phyloP scores from a whole-genome alignment of 108 stramenopile species.

The Seminavis robusta region DNA sequence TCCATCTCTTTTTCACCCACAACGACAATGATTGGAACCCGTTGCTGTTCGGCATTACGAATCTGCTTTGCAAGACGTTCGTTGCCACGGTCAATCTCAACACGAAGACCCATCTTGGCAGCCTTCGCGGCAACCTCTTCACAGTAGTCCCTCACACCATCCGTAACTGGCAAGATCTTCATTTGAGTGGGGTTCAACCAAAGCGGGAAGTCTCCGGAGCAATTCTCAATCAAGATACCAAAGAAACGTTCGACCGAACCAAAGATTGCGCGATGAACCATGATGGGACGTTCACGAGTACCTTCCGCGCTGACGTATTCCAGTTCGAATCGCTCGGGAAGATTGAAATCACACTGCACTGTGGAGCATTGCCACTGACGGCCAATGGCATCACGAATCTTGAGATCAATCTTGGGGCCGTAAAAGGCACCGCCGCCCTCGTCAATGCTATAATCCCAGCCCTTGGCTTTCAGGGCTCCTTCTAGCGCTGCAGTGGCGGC shows the following conservation, averaged over 20 bases:
- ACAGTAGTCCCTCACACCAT: constrained; percentile 87
- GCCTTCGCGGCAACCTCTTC: constrained; percentile 81
- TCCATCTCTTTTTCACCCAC: constrained; percentile 94
- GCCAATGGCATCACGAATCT: constrained; percentile 97
- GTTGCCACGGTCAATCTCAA: constrained; percentile 85
- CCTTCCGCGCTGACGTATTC: constrained; percentile 83
- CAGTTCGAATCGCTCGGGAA: constrained; percentile 95
- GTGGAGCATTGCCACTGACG: constrained; percentile 98
- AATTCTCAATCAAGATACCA: constrained; percentile 94
- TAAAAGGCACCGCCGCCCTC: constrained; percentile 99
- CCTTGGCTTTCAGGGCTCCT: constrained; percentile 87
- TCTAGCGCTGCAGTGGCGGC: constrained; percentile 80
- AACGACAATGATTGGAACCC: constrained; percentile 93
- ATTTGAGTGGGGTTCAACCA: constrained; percentile 95
- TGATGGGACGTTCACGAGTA: constrained; percentile 80
- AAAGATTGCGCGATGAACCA: constrained; percentile 98
- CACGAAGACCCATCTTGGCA: constrained; percentile 71
- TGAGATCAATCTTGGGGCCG: constrained; percentile 98
- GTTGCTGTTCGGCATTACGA: constrained; percentile 91
- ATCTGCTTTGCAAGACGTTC: constrained; percentile 96
- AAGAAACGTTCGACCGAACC: constrained; percentile 98
- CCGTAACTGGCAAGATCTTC: constrained; percentile 93
- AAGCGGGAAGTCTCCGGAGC: constrained; percentile 93
- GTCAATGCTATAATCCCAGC: constrained; percentile 91
- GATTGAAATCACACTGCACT: constrained; percentile 97